These are phyloP conservation scores for Populus hybrid DNA, from an alignment of 441 rosid genomes.

Conservation along the genomic window DNA sequence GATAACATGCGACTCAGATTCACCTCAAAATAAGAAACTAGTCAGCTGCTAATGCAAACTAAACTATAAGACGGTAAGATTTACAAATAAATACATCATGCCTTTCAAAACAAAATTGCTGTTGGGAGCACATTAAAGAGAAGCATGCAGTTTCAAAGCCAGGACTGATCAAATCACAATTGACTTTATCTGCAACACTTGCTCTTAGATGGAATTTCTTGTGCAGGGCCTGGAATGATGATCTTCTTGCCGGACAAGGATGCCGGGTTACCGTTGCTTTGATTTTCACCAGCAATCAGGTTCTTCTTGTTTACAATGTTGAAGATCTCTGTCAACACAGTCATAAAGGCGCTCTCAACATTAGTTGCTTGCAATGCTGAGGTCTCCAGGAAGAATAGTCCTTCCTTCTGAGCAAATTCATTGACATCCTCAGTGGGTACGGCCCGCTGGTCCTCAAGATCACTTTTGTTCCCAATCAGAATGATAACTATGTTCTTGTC, in stretches of 20 bases:
- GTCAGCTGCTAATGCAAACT: slow-evolving; percentile 23
- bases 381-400: slow-evolving; percentile 87
- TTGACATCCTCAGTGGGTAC: slow-evolving; percentile 74
- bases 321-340: slow-evolving; percentile 79
- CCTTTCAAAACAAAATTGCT: slow-evolving; percentile 36
- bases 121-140: slow-evolving; percentile 2
- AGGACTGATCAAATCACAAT: slow-evolving; percentile 29
- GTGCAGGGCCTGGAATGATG: slow-evolving; percentile 69
- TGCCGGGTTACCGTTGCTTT: slow-evolving; percentile 59
- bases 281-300: slow-evolving; percentile 51
- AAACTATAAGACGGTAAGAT: slow-evolving; percentile 24
- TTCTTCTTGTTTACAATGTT: slow-evolving; percentile 74
- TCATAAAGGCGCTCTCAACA: slow-evolving; percentile 71
- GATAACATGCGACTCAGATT: background rate
- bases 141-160: slow-evolving; percentile 1
- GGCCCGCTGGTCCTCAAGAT: slow-evolving; percentile 70
- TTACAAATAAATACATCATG: slow-evolving; percentile 39
- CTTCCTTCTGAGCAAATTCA: slow-evolving; percentile 79
- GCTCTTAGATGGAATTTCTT: slow-evolving; percentile 58
- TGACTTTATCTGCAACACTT: slow-evolving; percentile 50
- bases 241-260: slow-evolving; percentile 77
- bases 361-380: slow-evolving; percentile 81
- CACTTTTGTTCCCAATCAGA: slow-evolving; percentile 91
- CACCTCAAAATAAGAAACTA: slow-evolving; percentile 10
- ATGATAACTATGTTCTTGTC: slow-evolving; percentile 73